Percentiles rank a stretch among this genome's conserved stretches.
Evolutionary conservation across 2,329 filamentous ascomycete genomes (phyloP).

Genomic region (Cadophora gregata): DNA sequence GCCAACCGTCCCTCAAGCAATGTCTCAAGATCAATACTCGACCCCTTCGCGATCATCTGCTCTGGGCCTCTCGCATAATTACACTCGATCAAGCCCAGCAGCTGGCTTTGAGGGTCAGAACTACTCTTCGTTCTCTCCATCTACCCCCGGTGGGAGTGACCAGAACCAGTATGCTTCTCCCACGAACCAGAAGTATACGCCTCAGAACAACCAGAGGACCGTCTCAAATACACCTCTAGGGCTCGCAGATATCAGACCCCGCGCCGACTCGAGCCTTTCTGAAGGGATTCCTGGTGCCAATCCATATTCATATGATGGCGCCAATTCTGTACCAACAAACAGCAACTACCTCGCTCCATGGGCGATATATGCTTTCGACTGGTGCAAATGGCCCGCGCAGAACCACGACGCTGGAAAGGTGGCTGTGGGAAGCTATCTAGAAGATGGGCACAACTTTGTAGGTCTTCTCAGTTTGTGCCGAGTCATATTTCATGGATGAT

Average conservation of each 20-base stretch:
- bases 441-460: constrained; percentile 98
- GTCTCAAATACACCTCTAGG: constrained; percentile 87
- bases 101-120: constrained; percentile 59
- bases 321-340: constrained; percentile 70
- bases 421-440: constrained; percentile 92
- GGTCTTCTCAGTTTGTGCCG: constrained; percentile 41
- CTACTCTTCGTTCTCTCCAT: constrained; percentile 64
- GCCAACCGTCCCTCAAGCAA: constrained; percentile 59
- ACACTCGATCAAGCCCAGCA: constrained; percentile 85
- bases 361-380: constrained; percentile 96
- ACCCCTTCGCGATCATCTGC: constrained; percentile 70
- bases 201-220: constrained; percentile 63
- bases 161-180: constrained; percentile 66
- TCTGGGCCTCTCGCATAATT: constrained; percentile 71
- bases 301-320: constrained; percentile 67
- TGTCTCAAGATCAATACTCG: constrained; percentile 62
- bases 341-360: constrained; percentile 95
- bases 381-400: constrained; percentile 96
- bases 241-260: constrained; percentile 87
- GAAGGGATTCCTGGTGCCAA: constrained; percentile 69
- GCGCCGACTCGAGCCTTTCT: constrained; percentile 80
- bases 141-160: constrained; percentile 63
- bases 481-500: constrained; percentile 19
- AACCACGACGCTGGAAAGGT: constrained; percentile 86
- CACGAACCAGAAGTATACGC: constrained; percentile 60